Conservation (phyloP, 2,329 filamentous ascomycete genomes). For the Botrytis hyacinthi region DNA sequence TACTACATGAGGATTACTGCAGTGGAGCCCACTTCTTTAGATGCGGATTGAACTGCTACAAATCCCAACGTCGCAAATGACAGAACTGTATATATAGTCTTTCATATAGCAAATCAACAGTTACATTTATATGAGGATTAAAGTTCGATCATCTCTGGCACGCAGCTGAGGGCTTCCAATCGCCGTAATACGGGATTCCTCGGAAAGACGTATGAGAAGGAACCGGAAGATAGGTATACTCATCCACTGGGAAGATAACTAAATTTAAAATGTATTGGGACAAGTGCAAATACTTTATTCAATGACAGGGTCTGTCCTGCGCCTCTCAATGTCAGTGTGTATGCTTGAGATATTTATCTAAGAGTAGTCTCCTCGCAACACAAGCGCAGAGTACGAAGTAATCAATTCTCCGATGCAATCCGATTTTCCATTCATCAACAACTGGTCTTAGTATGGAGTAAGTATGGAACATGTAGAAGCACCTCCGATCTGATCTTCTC, state of each 20-base stretch:
- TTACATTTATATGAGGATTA: background rate
- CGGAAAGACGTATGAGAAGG: background rate
- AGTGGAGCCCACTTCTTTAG: too few relatives aligned
- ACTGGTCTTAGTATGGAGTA: background rate
- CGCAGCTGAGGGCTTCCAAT: too few relatives aligned
- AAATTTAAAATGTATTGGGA: background rate
- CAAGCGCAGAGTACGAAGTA: background rate
- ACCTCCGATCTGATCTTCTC: background rate
- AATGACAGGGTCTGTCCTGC: background rate
- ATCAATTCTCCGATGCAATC: background rate
- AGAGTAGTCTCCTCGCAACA: background rate
- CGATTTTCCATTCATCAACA: background rate
- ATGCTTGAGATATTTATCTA: too few relatives aligned
- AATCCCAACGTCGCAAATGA: background rate
- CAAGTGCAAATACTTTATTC: background rate
- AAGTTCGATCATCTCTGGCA: background rate
- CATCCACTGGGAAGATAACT: background rate
- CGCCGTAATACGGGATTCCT: too few relatives aligned
- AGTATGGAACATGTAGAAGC: background rate
- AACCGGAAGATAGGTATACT: background rate
- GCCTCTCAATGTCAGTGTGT: background rate
- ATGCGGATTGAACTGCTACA: background rate
- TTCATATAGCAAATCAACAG: background rate
- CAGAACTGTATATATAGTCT: background rate
- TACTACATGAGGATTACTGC: background rate